Conservation (phyloP, 169 alveolate species). For the Cryptosporidium viatorum region DNA sequence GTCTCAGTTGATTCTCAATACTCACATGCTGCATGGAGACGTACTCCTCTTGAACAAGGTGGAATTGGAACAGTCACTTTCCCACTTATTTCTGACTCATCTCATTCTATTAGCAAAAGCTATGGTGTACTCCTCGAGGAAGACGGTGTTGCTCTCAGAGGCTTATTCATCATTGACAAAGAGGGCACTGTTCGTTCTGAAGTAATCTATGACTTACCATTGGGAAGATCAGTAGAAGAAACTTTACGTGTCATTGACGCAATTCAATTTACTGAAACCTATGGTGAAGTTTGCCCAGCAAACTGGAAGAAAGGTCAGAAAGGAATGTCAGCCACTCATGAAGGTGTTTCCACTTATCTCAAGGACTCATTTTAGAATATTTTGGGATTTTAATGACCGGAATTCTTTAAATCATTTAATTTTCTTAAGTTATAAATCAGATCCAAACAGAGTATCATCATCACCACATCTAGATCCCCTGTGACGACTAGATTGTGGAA, state of each 20-base stretch:
- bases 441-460: constrained; percentile 69
- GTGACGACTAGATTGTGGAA: constrained; percentile 50
- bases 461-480: constrained; percentile 50
- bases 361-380: constrained; percentile 18
- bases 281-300: constrained; percentile 99
- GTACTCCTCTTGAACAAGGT: constrained; percentile 94
- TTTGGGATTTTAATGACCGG: background rate
- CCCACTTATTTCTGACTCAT: constrained; percentile 94
- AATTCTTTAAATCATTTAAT: background rate
- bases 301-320: constrained; percentile 97
- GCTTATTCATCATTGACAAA: constrained; percentile 97
- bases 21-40: constrained; percentile 96
- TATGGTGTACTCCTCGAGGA: constrained; percentile 94
- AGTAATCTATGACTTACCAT: constrained; percentile 96
- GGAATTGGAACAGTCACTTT: constrained; percentile 97
- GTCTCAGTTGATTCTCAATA: constrained; percentile 97
- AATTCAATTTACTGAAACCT: constrained; percentile 93
- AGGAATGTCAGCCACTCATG: constrained; percentile 95
- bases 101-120: constrained; percentile 89
- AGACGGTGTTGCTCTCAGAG: constrained; percentile 97
- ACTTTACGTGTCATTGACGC: constrained; percentile 96
- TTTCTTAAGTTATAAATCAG: constrained; percentile 24
- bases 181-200: constrained; percentile 95
- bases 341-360: constrained; percentile 88
- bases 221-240: constrained; percentile 98